These are phyloP conservation scores for Fagus crenata DNA, from an alignment of 306 rosid genomes.

Conservation along the genomic window DNA sequence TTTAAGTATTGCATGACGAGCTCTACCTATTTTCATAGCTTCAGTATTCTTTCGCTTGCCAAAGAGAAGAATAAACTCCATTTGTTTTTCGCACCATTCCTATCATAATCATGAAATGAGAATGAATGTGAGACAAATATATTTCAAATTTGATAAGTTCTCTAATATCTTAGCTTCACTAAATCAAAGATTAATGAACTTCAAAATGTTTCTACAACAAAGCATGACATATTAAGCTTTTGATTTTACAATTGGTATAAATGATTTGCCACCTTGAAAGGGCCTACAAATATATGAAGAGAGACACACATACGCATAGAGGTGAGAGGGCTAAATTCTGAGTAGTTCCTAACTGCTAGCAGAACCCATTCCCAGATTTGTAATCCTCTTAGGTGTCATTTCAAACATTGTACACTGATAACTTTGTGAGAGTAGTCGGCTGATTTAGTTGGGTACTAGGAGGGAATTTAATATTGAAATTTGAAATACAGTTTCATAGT, in stretches of 20 bases:
- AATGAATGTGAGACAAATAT: neutral
- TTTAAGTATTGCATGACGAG: slow-evolving; percentile 75
- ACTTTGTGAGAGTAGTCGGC: too few relatives aligned
- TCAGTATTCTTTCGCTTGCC: slow-evolving; percentile 41
- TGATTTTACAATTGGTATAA: neutral
- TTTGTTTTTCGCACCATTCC: slow-evolving; percentile 96
- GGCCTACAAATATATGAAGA: too few relatives aligned
- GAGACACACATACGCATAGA: too few relatives aligned
- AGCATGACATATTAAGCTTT: neutral
- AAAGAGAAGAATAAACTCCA: slow-evolving; percentile 57
- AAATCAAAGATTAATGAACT: neutral
- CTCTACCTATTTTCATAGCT: slow-evolving; percentile 71
- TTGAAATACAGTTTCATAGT: too few relatives aligned
- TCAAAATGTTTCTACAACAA: neutral
- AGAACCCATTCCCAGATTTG: too few relatives aligned
- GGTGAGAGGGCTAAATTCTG: too few relatives aligned
- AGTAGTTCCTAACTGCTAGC: too few relatives aligned
- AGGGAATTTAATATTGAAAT: neutral
- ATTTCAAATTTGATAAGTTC: neutral
- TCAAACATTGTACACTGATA: too few relatives aligned
- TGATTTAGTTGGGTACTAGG: neutral
- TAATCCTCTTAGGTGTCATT: too few relatives aligned
- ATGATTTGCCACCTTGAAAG: neutral
- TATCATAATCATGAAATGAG: slow-evolving; percentile 15
- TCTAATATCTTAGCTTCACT: too few relatives aligned